phyloP scores from a whole-genome alignment of 352 stramenopile species.

The Globisporangium radiosum region DNA sequence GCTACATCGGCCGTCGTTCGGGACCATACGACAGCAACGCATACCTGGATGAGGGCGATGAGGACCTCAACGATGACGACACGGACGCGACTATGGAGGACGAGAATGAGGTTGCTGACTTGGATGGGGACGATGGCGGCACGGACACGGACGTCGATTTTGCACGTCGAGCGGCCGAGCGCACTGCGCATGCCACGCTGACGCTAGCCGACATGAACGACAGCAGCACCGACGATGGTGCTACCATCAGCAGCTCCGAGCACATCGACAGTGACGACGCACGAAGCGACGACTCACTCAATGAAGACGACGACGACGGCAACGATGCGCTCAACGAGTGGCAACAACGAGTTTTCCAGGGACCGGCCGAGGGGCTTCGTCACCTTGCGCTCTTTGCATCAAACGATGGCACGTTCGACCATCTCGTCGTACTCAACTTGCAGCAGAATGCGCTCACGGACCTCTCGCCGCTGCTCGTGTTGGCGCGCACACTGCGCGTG shows the following conservation, averaged over 20 bases:
- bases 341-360: conserved; percentile 51
- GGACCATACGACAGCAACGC: too few relatives aligned
- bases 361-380: conserved; percentile 28
- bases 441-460: conserved; percentile 55
- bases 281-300: not conserved
- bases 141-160: not conserved
- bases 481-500: conserved; percentile 36
- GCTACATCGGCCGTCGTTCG: too few relatives aligned
- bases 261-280: not conserved
- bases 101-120: too few relatives aligned
- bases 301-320: not conserved
- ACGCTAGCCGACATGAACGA: too few relatives aligned
- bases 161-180: not conserved
- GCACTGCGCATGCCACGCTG: not conserved
- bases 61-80: too few relatives aligned
- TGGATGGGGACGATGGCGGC: not conserved
- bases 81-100: too few relatives aligned
- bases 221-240: too few relatives aligned
- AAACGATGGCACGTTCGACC: conserved; percentile 33
- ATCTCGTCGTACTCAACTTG: conserved; percentile 53
- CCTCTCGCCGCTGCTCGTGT: conserved; percentile 34
- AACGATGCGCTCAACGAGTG: conserved; percentile 22
- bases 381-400: conserved; percentile 26
- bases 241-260: not conserved
- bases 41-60: too few relatives aligned